phyloP scores from a whole-genome alignment of 495 filamentous ascomycete genomes.

The Aspergillus kassunensis region DNA sequence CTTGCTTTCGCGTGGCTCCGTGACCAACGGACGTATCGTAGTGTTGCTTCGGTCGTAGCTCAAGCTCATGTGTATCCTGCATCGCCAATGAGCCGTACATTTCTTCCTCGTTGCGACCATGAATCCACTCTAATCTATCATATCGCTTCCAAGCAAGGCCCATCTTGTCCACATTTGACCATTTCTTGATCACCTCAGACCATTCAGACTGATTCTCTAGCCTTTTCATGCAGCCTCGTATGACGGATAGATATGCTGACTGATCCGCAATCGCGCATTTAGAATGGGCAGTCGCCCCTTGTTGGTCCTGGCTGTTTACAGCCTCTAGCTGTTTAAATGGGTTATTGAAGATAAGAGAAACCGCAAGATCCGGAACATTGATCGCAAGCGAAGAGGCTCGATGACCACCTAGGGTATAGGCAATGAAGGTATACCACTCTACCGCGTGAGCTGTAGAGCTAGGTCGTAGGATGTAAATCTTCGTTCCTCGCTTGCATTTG shows the following conservation, averaged over 20 bases:
- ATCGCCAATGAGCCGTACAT: constrained; percentile 76
- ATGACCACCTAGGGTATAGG: constrained; percentile 56
- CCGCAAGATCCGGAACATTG: constrained; percentile 63
- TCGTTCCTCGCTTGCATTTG: constrained; percentile 51
- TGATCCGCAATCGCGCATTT: constrained; percentile 47
- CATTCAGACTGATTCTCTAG: constrained; percentile 57
- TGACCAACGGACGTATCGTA: constrained; percentile 54
- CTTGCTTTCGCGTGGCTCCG: constrained; percentile 40
- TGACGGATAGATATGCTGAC: constrained; percentile 52
- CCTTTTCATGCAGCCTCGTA: constrained; percentile 56
- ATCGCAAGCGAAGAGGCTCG: constrained; percentile 58
- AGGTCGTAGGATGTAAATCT: constrained; percentile 65
- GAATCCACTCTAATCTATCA: constrained; percentile 71
- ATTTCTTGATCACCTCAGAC: constrained; percentile 56
- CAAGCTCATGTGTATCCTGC: constrained; percentile 69
- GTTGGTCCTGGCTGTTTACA: constrained; percentile 33
- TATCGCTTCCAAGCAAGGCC: constrained; percentile 75
- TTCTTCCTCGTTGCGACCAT: constrained; percentile 63
- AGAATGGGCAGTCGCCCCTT: constrained; percentile 38
- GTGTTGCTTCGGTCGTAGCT: constrained; percentile 66
- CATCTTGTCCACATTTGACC: constrained; percentile 60
- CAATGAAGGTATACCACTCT: constrained; percentile 75
- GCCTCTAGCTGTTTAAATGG: constrained; percentile 58
- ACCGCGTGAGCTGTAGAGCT: constrained; percentile 61
- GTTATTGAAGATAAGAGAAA: constrained; percentile 58